Evolutionary conservation across 768 basidiomycete species (phyloP).

Genomic region (Hericium erinaceus): DNA sequence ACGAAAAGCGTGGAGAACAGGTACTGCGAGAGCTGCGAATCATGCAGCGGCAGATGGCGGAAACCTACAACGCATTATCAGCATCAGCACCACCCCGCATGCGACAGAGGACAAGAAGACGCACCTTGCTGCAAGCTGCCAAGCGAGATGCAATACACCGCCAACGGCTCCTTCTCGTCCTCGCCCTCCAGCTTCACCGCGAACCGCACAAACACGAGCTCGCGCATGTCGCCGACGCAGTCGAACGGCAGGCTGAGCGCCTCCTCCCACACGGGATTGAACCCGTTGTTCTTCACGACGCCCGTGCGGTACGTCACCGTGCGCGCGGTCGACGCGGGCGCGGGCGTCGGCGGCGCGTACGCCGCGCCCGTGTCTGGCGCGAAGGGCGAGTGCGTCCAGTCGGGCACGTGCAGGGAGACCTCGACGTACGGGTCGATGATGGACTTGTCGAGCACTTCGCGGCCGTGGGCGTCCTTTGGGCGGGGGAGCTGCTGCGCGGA

Average conservation of each 20-base stretch:
- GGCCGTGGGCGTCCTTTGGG: slow-evolving; percentile 50
- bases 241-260: slow-evolving; percentile 62
- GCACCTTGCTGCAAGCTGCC: slow-evolving; percentile 65
- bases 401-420: slow-evolving; percentile 67
- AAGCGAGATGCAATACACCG: slow-evolving; percentile 63
- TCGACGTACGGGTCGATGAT: slow-evolving; percentile 72
- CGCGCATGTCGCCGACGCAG: slow-evolving; percentile 65
- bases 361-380: slow-evolving; percentile 14
- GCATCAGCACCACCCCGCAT: slow-evolving; percentile 10
- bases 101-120: slow-evolving; percentile 22
- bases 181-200: slow-evolving; percentile 58
- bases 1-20: slow-evolving; percentile 24
- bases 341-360: slow-evolving; percentile 1
- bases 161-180: slow-evolving; percentile 58
- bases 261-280: slow-evolving; percentile 88
- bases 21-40: slow-evolving; percentile 78
- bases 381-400: slow-evolving; percentile 41
- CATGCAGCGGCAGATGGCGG: slow-evolving; percentile 84
- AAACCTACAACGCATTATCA: slow-evolving; percentile 52
- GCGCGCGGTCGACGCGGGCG: slow-evolving; percentile 27
- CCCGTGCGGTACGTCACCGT: slow-evolving; percentile 49
- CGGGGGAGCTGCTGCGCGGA: slow-evolving; percentile 88
- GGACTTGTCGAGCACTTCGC: slow-evolving; percentile 45
- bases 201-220: slow-evolving; percentile 79
- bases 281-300: slow-evolving; percentile 77